A percentile compares a stretch with the other conserved stretches of the same genome.
phyloP scores from a whole-genome alignment of 1,139 yeast species.

The Pichia sp. region DNA sequence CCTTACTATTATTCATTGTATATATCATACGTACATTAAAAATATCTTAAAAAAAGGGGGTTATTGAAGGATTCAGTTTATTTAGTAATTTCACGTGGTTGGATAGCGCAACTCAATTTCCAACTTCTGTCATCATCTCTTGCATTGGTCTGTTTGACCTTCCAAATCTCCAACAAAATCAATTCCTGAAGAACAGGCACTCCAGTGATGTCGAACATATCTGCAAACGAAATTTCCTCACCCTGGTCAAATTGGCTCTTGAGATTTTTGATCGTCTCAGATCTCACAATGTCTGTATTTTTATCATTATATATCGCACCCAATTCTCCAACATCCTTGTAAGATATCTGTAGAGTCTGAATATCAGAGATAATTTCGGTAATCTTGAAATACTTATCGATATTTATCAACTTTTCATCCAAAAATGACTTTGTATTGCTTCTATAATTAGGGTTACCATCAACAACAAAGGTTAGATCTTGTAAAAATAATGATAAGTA shows the following conservation, averaged over 20 bases:
- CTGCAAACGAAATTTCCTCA: constrained; percentile 24
- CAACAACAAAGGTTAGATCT: constrained; percentile 82
- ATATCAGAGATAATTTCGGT: constrained; percentile 74
- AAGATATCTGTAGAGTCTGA: constrained; percentile 71
- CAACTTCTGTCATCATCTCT: constrained; percentile 67
- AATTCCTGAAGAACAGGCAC: constrained; percentile 58
- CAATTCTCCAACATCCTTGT: constrained; percentile 34
- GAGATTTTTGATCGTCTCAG: constrained; percentile 29
- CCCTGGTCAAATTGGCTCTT: constrained; percentile 21
- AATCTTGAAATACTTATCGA: constrained; percentile 75
- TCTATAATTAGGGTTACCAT: constrained; percentile 75
- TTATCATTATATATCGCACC: constrained; percentile 26
- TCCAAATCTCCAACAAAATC: constrained; percentile 65
- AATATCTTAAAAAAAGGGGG: not conserved
- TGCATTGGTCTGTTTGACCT: constrained; percentile 56
- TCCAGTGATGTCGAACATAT: constrained; percentile 33
- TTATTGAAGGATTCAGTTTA: not conserved
- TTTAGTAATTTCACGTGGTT: constrained; percentile 30
- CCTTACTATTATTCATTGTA: constrained; percentile 9
- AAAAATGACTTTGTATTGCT: constrained; percentile 51
- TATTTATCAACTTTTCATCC: constrained; percentile 63
- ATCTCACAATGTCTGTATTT: constrained; percentile 28
- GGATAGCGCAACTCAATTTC: constrained; percentile 59
- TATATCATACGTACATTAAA: not conserved
- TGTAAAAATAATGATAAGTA: constrained; percentile 79